A percentile compares a stretch with the other conserved stretches of the same genome.
Evolutionary conservation across 352 stramenopile species (phyloP).

Genomic region (Globisporangium viniferum): DNA sequence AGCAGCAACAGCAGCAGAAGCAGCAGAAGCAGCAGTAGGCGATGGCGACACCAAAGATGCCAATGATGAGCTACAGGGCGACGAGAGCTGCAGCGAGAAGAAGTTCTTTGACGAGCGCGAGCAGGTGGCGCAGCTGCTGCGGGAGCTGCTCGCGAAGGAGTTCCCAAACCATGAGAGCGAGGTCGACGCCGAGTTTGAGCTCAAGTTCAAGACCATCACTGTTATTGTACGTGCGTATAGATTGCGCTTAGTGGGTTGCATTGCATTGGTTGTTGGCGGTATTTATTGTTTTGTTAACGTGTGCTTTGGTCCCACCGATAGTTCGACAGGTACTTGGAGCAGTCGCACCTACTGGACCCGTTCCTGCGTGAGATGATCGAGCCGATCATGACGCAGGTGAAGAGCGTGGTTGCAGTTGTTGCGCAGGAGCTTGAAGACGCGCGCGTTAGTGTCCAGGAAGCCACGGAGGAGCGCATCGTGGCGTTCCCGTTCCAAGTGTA

Average conservation of each 20-base stretch:
- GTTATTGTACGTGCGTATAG: slow-evolving; percentile 40
- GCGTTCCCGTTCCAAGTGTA: slow-evolving; percentile 82
- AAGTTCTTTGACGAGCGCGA: slow-evolving; percentile 70
- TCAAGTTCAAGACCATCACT: slow-evolving; percentile 36
- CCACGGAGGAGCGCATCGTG: slow-evolving; percentile 11
- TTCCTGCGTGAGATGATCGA: slow-evolving; percentile 79
- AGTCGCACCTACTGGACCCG: slow-evolving; percentile 88
- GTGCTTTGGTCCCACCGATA: slow-evolving; percentile 12
- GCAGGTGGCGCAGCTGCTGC: slow-evolving; percentile 41
- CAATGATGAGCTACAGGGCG: slow-evolving; percentile 1
- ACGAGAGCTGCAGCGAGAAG: slow-evolving; percentile 31
- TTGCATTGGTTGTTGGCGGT: not conserved
- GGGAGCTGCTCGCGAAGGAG: slow-evolving; percentile 27
- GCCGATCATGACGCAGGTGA: slow-evolving; percentile 58
- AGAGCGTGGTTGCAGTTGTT: slow-evolving; percentile 48
- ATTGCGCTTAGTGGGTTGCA: too few relatives aligned
- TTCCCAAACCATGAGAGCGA: slow-evolving; percentile 34
- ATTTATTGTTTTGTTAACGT: not conserved
- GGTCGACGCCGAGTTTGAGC: slow-evolving; percentile 43
- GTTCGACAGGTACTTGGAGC: slow-evolving; percentile 88
- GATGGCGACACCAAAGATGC: not conserved
- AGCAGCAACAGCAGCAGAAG: not conserved
- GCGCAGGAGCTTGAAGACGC: slow-evolving; percentile 20
- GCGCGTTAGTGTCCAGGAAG: not conserved
- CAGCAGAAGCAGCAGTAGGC: not conserved